Conservation (phyloP, 331 rosid species). For the Pyrus hybrid region DNA sequence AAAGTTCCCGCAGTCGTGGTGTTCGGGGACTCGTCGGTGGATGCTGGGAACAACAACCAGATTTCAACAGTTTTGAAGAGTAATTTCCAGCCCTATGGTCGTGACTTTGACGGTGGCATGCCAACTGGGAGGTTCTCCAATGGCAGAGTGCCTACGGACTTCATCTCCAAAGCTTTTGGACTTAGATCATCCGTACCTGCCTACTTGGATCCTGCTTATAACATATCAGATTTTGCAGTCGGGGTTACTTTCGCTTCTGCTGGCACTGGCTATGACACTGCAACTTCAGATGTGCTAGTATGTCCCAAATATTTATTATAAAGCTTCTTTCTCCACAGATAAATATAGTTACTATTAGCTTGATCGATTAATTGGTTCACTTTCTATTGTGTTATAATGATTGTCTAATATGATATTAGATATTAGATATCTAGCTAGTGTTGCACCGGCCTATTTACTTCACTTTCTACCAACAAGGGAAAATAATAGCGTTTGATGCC, state of each 20-base stretch:
- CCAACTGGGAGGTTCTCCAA: slow-evolving; percentile 84
- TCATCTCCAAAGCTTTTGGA: slow-evolving; percentile 58
- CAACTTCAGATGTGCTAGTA: slow-evolving; percentile 78
- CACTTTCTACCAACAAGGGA: too few species aligned
- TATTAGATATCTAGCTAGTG: too few species aligned
- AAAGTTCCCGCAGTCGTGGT: slow-evolving; percentile 62
- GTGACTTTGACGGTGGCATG: slow-evolving; percentile 63
- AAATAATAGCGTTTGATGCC: too few species aligned
- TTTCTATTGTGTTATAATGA: too few species aligned
- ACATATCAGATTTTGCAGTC: slow-evolving; percentile 62
- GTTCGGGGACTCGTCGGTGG: slow-evolving; percentile 87
- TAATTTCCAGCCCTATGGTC: slow-evolving; percentile 78
- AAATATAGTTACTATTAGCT: too few species aligned
- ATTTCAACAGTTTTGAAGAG: slow-evolving; percentile 79
- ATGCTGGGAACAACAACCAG: slow-evolving; percentile 88
- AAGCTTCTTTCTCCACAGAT: background rate
- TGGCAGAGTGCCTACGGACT: slow-evolving; percentile 74
- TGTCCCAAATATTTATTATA: slow-evolving; percentile 1
- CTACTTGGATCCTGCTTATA: slow-evolving; percentile 75
- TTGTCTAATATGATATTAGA: too few species aligned
- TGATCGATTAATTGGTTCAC: too few species aligned
- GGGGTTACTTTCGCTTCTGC: slow-evolving; percentile 93
- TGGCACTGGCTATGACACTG: slow-evolving; percentile 85
- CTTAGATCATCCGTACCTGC: slow-evolving; percentile 54
- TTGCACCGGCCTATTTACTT: too few species aligned